Base-by-base conservation (phyloP, 2,329 filamentous ascomycete species). In the Myriosclerotinia scirpicola region DNA sequence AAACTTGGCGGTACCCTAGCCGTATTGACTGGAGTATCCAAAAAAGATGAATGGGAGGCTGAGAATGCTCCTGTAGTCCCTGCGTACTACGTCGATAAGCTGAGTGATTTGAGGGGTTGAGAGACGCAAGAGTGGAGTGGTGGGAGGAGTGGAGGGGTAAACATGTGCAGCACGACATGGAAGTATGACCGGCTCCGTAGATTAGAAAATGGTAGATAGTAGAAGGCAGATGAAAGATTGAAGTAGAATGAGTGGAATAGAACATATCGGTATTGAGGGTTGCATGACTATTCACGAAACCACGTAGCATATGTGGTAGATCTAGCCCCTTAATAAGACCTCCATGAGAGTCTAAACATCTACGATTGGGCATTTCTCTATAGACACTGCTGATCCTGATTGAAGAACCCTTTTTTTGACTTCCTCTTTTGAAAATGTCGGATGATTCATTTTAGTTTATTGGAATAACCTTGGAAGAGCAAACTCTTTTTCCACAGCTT, bases 1-100 rank as follows among this genome's bases (percentile, higher is more conserved):
- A 89, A 90, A 71, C 83, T 99, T 38, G 95, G 95, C 22, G 95
- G 95, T 0, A 98, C 95, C 0, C 79, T 99, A 72, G 92, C 90
- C 50, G 95, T 99, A 6, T 81, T 97, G 77, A 97, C 93, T 0
- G 95, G 95, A 20, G 94, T 99, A 20, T 89, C 85, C 74, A 90
- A 90, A 79, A 92, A 94, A 79, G 90, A 90, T 65, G 90, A 97
- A 67, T 92, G 93, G 81, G 83, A 93, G 73, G 88, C 86, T 26
- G 82, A 87, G 65, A 87, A 85, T 40, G 87, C 88, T 11, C 78
- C 84, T 53, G 87, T 90, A 1, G 86, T 92, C 63, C 95, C 95
- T 3, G 84, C 85, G 50, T 95, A 88, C 70, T 98, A 96, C 78
- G 88, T 95, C 53, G 90, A 98, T 78, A 88, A 86, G 76, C 80